Evolutionary conservation across 495 filamentous ascomycete genomes (phyloP), one percentile per base, ranked within the genome.

Genomic region (Darksidea phi): DNA sequence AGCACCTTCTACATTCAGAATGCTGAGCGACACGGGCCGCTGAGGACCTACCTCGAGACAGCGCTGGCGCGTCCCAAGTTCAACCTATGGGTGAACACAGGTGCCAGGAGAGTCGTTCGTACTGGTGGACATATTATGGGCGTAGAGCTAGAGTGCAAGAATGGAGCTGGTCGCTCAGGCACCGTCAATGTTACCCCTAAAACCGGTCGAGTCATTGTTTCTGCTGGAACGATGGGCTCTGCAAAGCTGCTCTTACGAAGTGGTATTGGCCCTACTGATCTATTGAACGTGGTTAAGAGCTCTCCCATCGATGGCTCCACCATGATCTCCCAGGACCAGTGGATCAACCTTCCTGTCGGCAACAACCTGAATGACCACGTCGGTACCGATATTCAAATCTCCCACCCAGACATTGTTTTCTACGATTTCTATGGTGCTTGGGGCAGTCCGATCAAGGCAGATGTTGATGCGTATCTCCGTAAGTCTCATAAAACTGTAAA

Each of bases 291-390:
- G 12, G 70, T 72, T 12, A 61, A 67, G 48, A 46, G 21, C 23
- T 69, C 66, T 34, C 12, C 62, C 12, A 54, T 37, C 5, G 71
- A 73, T 41, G 68, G 68, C 10, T 11, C 54, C 12, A 68, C 57
- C 28, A 70, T 73, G 45, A 79, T 83, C 70, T 79, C 78, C 66
- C 81, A 76, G 64, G 85, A 84, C 28, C 68, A 82, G 23, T 90
- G 87, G 87, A 86, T 91, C 68, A 76, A 83, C 57, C 77, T 88
- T n/a, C 88, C 88, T 25, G 87, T 91, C 13, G 88, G 88, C 17
- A 79, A 87, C 67, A 89, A 88, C 66, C 71, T 90, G 46, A 80
- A 84, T 57, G 88, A 90, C 68, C 87, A 91, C 70, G 63, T 66
- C 13, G 54, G 54, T 72, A 89, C 88, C 57, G 81, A 88, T 67